These are phyloP conservation scores for Sutorius australiensis DNA, from an alignment of 768 basidiomycete species.

Conservation along the genomic window DNA sequence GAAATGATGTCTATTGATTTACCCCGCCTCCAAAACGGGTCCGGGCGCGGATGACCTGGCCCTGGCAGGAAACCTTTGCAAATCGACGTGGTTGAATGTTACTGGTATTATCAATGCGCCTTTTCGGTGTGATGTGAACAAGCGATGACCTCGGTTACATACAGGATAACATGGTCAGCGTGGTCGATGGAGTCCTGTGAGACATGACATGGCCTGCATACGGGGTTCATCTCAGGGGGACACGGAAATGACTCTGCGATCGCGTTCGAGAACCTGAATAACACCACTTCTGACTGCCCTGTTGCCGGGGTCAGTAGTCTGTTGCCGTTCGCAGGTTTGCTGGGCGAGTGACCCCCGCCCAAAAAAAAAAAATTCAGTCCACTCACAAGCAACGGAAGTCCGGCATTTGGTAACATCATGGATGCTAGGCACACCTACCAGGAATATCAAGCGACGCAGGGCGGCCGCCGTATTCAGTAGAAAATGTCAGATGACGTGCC, in stretches of 20 bases:
- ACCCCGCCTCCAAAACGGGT: neutral
- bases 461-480: conserved; percentile 43
- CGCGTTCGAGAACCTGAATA: conserved; percentile 37
- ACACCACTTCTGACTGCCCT: conserved; percentile 59
- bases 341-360: conserved; percentile 51
- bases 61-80: neutral
- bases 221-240: neutral
- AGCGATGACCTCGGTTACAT: neutral
- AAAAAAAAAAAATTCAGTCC: conserved; percentile 37
- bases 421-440: neutral
- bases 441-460: conserved; percentile 40
- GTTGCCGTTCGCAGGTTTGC: conserved; percentile 41
- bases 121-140: neutral
- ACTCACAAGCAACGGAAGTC: neutral
- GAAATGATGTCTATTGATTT: neutral
- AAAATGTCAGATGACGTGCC: conserved; percentile 49
- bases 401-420: neutral
- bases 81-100: conserved; percentile 2
- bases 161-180: conserved; percentile 22
- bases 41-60: conserved; percentile 1
- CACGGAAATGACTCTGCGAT: neutral
- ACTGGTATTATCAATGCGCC: neutral
- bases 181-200: conserved; percentile 25
- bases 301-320: conserved; percentile 45
- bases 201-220: conserved; percentile 30